A percentile compares a stretch with the other conserved stretches of the same genome.
Evolutionary conservation across 345 rosid genomes (phyloP).

Genomic region (Populus deltoides): DNA sequence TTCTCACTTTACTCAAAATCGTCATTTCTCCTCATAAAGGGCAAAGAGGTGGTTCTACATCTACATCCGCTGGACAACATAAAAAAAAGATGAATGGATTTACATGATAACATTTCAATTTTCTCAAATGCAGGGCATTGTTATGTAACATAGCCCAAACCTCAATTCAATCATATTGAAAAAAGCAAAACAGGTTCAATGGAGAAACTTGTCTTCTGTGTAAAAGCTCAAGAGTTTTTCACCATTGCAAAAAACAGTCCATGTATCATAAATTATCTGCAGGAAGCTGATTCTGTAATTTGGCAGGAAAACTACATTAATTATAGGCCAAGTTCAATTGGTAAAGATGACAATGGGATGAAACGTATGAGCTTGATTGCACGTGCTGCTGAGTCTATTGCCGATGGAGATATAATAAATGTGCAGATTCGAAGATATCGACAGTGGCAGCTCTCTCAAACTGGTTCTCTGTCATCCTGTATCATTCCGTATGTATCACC

Average conservation of each 20-base stretch:
- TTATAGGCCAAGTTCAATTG: slow-evolving; percentile 66
- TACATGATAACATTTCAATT: no score
- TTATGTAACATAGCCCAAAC: background rate
- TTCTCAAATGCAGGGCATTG: no score
- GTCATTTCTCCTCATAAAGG: no score
- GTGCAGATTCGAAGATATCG: slow-evolving; percentile 93
- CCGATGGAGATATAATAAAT: slow-evolving; percentile 84
- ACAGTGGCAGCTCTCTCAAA: slow-evolving; percentile 92
- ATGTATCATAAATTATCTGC: background rate
- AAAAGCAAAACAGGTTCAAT: no score
- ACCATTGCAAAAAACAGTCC: background rate
- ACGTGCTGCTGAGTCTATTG: slow-evolving; percentile 91
- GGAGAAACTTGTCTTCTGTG: no score
- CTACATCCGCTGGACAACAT: no score
- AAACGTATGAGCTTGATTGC: slow-evolving; percentile 76
- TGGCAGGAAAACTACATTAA: slow-evolving; percentile 95
- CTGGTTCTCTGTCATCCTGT: slow-evolving; percentile 70
- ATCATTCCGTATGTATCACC: slow-evolving; percentile 78
- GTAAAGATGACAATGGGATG: slow-evolving; percentile 67
- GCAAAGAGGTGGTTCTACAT: no score
- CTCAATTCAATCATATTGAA: background rate
- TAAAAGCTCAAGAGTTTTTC: no score
- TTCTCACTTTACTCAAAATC: no score
- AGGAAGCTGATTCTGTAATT: background rate
- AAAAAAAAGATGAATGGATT: no score